A percentile compares a stretch with the other conserved stretches of the same genome.
Conservation (phyloP, 169 alveolate species). For the Pseudocohnilembus persalinus region DNA sequence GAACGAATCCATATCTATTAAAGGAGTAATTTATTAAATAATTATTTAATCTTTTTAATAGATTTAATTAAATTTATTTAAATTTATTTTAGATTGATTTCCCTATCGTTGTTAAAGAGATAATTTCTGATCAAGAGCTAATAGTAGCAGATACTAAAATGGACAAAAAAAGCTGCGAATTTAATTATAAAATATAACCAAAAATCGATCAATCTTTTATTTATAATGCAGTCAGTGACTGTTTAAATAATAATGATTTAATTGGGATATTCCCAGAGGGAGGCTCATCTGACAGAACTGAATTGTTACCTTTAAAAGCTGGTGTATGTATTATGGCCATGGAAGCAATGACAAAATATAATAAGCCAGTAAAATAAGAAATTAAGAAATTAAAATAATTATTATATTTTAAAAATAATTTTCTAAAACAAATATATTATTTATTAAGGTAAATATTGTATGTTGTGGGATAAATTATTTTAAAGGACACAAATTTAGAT, state of each 20-base stretch:
- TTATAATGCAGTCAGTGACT: conserved; percentile 67
- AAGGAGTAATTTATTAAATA: conserved; percentile 33
- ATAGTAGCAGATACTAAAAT: conserved; percentile 15
- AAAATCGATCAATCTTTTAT: conserved; percentile 79
- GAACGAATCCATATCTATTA: conserved; percentile 49
- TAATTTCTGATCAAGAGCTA: conserved; percentile 16
- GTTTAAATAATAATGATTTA: conserved; percentile 66
- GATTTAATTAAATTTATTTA: no score
- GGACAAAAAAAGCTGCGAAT: conserved; percentile 2
- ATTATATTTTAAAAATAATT: neutral
- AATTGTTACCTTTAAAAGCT: conserved; percentile 72
- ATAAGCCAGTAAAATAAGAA: conserved; percentile 38
- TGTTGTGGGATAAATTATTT: conserved; percentile 74
- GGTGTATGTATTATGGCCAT: conserved; percentile 78
- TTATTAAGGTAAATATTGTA: conserved; percentile 49
- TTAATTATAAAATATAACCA: conserved; percentile 43
- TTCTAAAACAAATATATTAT: neutral
- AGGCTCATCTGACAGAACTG: conserved; percentile 76
- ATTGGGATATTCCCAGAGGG: conserved; percentile 90
- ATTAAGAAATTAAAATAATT: no score
- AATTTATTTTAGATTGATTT: conserved; percentile 7
- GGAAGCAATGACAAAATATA: conserved; percentile 77
- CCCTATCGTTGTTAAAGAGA: neutral
- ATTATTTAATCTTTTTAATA: neutral
- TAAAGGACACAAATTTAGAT: conserved; percentile 61